phyloP scores from a whole-genome alignment of 2,329 filamentous ascomycete species.

The Botrytis cinerea region DNA sequence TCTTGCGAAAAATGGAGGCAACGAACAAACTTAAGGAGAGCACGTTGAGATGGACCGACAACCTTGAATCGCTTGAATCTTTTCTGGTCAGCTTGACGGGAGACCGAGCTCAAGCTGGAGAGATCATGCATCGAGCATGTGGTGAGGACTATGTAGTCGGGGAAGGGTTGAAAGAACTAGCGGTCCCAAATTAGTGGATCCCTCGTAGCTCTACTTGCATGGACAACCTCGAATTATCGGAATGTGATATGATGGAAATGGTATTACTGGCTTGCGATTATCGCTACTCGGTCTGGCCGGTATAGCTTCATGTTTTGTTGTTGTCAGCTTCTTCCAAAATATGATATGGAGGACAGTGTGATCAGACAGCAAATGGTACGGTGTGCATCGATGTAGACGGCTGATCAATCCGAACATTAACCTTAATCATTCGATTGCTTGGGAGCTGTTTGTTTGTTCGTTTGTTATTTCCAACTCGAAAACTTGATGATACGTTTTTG shows the following conservation, averaged over 20 bases:
- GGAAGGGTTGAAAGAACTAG: conserved; percentile 47
- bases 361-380: conserved; percentile 3
- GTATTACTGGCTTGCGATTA: conserved; percentile 17
- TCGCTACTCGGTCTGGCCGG: conserved; percentile 18
- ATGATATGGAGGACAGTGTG: conserved; percentile 11
- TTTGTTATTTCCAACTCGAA: conserved; percentile 1
- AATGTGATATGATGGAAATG: neutral
- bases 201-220: conserved; percentile 23
- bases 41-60: conserved; percentile 41
- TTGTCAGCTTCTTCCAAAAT: conserved; percentile 5
- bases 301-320: conserved; percentile 17
- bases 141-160: conserved; percentile 52
- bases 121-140: conserved; percentile 46
- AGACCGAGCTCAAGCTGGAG: conserved; percentile 43
- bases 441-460: neutral
- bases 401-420: neutral
- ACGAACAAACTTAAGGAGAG: conserved; percentile 36
- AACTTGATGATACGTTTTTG: conserved; percentile 3
- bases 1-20: conserved; percentile 38
- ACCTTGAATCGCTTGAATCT: conserved; percentile 39
- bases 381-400: neutral
- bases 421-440: neutral
- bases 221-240: neutral
- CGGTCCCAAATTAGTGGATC: conserved; percentile 22
- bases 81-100: conserved; percentile 34